Conservation (phyloP, 176 grass and related monocot species). For the Metroxylon sagu region DNA sequence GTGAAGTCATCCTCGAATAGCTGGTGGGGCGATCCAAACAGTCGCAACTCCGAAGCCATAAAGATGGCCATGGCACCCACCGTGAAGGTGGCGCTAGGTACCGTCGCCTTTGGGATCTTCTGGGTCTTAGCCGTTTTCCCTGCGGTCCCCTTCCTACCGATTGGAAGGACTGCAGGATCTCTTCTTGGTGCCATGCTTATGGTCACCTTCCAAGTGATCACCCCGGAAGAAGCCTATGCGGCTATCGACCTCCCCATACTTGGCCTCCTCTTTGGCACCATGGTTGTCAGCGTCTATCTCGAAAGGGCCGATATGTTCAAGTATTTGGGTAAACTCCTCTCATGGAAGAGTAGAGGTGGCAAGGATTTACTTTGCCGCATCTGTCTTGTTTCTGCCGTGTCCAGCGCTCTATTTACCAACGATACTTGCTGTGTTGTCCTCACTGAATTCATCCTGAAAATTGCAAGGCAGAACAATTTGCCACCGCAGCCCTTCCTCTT, state of each 20-base stretch:
- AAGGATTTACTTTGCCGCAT: slow-evolving; percentile 72
- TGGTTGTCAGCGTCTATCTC: slow-evolving; percentile 90
- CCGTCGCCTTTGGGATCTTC: slow-evolving; percentile 59
- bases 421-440: slow-evolving; percentile 94
- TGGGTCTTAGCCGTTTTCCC: slow-evolving; percentile 97
- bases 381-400: slow-evolving; percentile 60
- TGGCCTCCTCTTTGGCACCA: slow-evolving; percentile 85
- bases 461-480: slow-evolving; percentile 86
- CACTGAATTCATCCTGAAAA: slow-evolving; percentile 75
- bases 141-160: slow-evolving; percentile 75
- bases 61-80: slow-evolving; percentile 62
- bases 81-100: slow-evolving; percentile 51
- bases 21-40: no score
- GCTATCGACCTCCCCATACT: slow-evolving; percentile 88
- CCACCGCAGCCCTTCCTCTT: slow-evolving; percentile 64
- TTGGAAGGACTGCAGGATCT: slow-evolving; percentile 77
- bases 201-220: slow-evolving; percentile 62
- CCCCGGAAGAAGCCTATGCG: slow-evolving; percentile 73
- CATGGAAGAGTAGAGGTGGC: slow-evolving; percentile 71
- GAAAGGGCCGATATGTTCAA: slow-evolving; percentile 92
- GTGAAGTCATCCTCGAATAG: no score
- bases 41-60: not conserved
- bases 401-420: slow-evolving; percentile 93
- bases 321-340: slow-evolving; percentile 47
- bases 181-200: slow-evolving; percentile 91